Percentiles rank a stretch among this genome's conserved stretches.
These are phyloP conservation scores for Drechslerella dactyloides DNA, from an alignment of 2,329 filamentous ascomycete species.

Conservation along the genomic window DNA sequence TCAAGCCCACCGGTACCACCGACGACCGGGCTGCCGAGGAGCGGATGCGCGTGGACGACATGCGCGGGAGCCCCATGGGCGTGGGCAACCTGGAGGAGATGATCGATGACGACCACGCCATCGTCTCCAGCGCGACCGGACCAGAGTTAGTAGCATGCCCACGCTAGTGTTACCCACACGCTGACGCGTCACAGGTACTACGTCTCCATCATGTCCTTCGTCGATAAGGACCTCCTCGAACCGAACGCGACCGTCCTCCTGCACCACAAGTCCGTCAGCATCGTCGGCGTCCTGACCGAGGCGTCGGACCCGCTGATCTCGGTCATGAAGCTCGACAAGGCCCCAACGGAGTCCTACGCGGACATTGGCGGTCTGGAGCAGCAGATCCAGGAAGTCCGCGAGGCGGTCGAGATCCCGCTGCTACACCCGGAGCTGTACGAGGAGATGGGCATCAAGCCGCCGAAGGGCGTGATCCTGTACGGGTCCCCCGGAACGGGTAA, in stretches of 20 bases:
- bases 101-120: slow-evolving; percentile 98
- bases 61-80: slow-evolving; percentile 98
- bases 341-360: slow-evolving; percentile 95
- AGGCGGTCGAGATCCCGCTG: slow-evolving; percentile 93
- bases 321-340: slow-evolving; percentile 99
- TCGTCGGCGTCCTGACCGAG: slow-evolving; percentile 95
- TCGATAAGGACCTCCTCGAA: slow-evolving; percentile 97
- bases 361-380: slow-evolving; percentile 95
- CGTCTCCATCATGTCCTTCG: slow-evolving; percentile 99
- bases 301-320: slow-evolving; percentile 94
- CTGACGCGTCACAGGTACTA: slow-evolving; percentile 63
- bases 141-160: slow-evolving; percentile 72
- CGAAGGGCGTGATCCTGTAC: slow-evolving; percentile 98
- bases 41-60: slow-evolving; percentile 92
- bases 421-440: slow-evolving; percentile 97
- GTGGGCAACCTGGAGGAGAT: slow-evolving; percentile 97
- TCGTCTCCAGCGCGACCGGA: slow-evolving; percentile 94
- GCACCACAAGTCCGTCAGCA: slow-evolving; percentile 97
- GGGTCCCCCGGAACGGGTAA: slow-evolving; percentile 97
- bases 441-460: slow-evolving; percentile 99
- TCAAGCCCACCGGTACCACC: slow-evolving; percentile 76
- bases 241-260: slow-evolving; percentile 93
- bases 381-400: slow-evolving; percentile 96
- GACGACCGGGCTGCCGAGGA: slow-evolving; percentile 90
- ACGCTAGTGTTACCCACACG: neutral